Evolutionary conservation across 106 monocot genomes (phyloP).

Genomic region (Chionographis japonica): DNA sequence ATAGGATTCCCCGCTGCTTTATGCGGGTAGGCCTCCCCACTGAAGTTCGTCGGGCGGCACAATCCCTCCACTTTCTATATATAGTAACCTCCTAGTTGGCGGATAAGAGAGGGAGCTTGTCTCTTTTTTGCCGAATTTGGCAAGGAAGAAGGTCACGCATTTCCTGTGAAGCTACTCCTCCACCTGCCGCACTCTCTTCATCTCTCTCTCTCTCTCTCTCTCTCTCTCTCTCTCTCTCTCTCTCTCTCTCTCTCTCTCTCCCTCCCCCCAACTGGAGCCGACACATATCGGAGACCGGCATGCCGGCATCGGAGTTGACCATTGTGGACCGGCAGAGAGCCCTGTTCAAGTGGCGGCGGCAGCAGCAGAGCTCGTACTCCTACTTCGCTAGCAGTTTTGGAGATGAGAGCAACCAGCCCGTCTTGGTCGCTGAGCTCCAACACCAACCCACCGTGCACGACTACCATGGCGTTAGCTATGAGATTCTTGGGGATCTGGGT

Average conservation of each 20-base stretch:
- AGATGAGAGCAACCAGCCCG: neutral
- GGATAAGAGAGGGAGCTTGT: too few species aligned
- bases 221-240: slow-evolving; percentile 7
- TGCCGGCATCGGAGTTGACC: neutral
- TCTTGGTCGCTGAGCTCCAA: neutral
- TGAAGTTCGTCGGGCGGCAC: too few species aligned
- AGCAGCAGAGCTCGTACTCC: neutral
- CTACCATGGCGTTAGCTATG: too few species aligned
- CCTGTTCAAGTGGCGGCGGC: slow-evolving; percentile 3
- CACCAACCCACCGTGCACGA: neutral
- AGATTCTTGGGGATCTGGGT: too few species aligned
- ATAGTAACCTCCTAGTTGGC: too few species aligned
- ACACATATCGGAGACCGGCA: too few species aligned
- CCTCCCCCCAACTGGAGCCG: too few species aligned
- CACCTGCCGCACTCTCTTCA: neutral
- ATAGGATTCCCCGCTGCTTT: too few species aligned
- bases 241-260: slow-evolving; percentile 1
- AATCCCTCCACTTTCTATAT: too few species aligned
- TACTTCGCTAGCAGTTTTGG: neutral
- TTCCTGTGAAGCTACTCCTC: neutral
- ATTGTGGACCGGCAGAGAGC: neutral
- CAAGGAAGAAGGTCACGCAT: too few species aligned
- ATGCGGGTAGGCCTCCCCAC: too few species aligned
- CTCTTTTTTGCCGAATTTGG: too few species aligned
- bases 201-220: slow-evolving; percentile 9